Evolutionary conservation across 2,329 filamentous ascomycete genomes (phyloP), one percentile per base, ranked within the genome.

Genomic region (Setomelanomma holmii): DNA sequence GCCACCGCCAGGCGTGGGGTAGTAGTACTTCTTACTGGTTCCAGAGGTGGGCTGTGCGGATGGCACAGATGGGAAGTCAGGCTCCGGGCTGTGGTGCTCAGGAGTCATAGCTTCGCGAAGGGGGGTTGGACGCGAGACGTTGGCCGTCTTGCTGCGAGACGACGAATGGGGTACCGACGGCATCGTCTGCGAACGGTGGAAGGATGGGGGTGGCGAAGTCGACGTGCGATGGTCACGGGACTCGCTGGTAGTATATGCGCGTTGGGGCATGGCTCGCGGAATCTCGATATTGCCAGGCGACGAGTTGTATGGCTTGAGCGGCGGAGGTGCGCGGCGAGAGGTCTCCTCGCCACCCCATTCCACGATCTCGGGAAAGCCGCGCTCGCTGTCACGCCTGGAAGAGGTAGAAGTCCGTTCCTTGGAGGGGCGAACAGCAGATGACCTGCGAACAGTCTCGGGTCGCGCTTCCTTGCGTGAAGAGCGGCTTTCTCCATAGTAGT

Each of bases 111-210:
- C 58, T 38, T 66, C 67, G 41, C 73, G 73, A 4, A 75, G 60
- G 20, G 55, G 62, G 6, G 73, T 73, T 5, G 65, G 52, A 50
- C 61, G 69, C 34, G 61, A 19, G 10, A 44, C 51, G 24, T 53
- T 52, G 14, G 60, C 45, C 7, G 67, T 60, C 44, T 71, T 69
- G 47, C 67, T 63, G 45, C 68, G 64, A n/a, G 67, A 59, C 27
- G 65, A 63, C 19, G 66, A 60, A 33, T 59, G 60, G 8, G 60
- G 51, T 61, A 71, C 21, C 52, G 48, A 44, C 3, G 73, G 78
- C 78, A 78, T 78, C 1, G 76, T 80, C 43, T 79, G 71, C 22
- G 77, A 69, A 51, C 78, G 77, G 43, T 65, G 72, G 39, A 79
- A 66, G 30, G 50, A 51, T 20, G 75, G 70, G 4, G 69, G 69